Percentiles rank a stretch among this genome's conserved stretches.
Evolutionary conservation across 352 stramenopile genomes (phyloP).

Genomic region (Halophytophthora polymorphica): DNA sequence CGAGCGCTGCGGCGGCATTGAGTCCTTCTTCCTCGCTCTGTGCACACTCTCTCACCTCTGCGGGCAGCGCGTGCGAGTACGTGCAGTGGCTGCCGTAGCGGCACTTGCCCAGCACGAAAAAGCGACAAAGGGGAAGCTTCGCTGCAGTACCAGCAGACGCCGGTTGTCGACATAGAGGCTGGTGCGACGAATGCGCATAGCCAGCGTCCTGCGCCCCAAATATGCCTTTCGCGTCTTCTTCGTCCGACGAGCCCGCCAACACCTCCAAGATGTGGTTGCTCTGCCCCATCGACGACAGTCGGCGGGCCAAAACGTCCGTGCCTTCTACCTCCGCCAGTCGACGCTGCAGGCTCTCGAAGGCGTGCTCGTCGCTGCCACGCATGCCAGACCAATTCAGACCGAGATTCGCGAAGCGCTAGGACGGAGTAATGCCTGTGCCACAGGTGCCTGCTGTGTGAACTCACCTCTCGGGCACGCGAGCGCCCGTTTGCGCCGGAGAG

Average conservation of each 20-base stretch:
- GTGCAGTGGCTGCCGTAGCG: constrained; percentile 69
- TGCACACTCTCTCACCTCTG: constrained; percentile 23
- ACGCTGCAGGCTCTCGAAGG: constrained; percentile 13
- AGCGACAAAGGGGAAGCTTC: constrained; percentile 51
- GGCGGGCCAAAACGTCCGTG: background rate
- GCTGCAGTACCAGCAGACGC: constrained; percentile 14
- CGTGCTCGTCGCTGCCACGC: constrained; percentile 4
- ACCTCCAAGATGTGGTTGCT: constrained; percentile 1
- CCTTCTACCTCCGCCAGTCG: background rate
- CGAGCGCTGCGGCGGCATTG: constrained; percentile 45
- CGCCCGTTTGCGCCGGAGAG: too few relatives aligned
- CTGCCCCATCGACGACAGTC: constrained; percentile 6
- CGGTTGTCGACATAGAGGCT: background rate
- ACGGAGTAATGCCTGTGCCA: background rate
- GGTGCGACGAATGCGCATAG: background rate
- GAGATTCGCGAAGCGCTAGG: background rate
- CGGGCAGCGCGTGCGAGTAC: constrained; percentile 59
- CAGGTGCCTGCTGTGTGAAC: too few relatives aligned
- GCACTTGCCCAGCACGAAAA: constrained; percentile 79
- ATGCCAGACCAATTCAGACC: too few relatives aligned
- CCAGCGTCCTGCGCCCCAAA: background rate
- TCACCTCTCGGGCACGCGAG: too few relatives aligned
- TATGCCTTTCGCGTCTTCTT: constrained; percentile 19
- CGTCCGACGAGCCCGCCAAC: background rate
- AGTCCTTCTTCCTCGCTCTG: constrained; percentile 34